Evolutionary conservation across 1,284 basidiomycete genomes (phyloP).

Genomic region (Phlebopus sp.): DNA sequence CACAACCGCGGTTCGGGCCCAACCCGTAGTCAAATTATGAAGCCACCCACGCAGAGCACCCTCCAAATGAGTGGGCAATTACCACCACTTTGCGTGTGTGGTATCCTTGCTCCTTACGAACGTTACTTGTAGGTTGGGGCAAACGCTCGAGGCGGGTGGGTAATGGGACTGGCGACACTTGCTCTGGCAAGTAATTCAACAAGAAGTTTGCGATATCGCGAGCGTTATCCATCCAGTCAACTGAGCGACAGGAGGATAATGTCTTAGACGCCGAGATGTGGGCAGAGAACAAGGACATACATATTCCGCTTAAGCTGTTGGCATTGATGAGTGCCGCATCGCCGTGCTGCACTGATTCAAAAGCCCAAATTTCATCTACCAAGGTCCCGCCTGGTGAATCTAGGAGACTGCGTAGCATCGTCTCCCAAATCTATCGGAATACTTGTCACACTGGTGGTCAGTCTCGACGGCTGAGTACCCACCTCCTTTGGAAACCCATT

Average conservation of each 20-base stretch:
- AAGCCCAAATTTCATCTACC: conserved; percentile 77
- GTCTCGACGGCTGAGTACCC: conserved; percentile 16
- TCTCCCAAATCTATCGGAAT: conserved; percentile 61
- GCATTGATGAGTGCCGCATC: conserved; percentile 70
- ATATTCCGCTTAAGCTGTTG: conserved; percentile 48
- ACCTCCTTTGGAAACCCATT: conserved; percentile 86
- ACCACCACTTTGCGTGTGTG: conserved; percentile 51
- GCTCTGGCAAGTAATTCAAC: conserved; percentile 54
- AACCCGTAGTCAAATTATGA: background rate
- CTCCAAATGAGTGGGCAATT: conserved; percentile 83
- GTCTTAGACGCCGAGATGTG: background rate
- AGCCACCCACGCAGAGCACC: conserved; percentile 58
- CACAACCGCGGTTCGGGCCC: background rate
- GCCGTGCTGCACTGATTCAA: conserved; percentile 78
- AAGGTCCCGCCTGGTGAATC: conserved; percentile 29
- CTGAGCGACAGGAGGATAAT: conserved; percentile 34
- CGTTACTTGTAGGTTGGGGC: conserved; percentile 37
- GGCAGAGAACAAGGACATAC: conserved; percentile 35
- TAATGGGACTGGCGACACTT: conserved; percentile 32
- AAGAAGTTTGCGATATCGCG: conserved; percentile 77
- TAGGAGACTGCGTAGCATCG: conserved; percentile 51
- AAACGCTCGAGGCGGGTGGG: conserved; percentile 52
- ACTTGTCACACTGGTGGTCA: background rate
- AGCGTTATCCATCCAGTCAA: conserved; percentile 67
- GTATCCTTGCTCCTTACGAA: conserved; percentile 46